These are phyloP conservation scores for Paracorniculantispora psalliotae DNA, from an alignment of 2,329 filamentous ascomycete genomes.

Conservation along the genomic window DNA sequence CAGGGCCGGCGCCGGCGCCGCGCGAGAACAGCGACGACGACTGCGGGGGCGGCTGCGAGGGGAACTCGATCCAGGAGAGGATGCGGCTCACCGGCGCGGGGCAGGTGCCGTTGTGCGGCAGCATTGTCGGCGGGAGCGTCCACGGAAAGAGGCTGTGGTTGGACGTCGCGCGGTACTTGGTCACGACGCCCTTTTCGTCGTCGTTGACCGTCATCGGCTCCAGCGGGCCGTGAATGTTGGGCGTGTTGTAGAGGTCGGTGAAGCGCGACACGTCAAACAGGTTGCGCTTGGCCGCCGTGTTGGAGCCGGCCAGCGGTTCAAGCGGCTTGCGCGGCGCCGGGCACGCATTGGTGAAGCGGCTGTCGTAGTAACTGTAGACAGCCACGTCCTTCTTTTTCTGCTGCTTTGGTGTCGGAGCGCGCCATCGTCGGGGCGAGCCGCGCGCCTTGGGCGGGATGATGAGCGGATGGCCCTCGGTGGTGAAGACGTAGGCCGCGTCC, in stretches of 20 bases:
- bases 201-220: slow-evolving; percentile 39
- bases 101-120: slow-evolving; percentile 75
- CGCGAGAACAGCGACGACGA: slow-evolving; percentile 26
- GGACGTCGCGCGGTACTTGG: slow-evolving; percentile 47
- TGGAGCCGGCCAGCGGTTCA: slow-evolving; percentile 68
- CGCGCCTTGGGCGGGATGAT: slow-evolving; percentile 58
- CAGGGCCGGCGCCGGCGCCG: no score
- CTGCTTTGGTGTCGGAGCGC: slow-evolving; percentile 16
- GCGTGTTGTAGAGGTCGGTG: slow-evolving; percentile 73
- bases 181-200: slow-evolving; percentile 40
- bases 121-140: slow-evolving; percentile 73
- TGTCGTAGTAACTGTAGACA: slow-evolving; percentile 35
- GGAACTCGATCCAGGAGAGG: slow-evolving; percentile 64
- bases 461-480: slow-evolving; percentile 90
- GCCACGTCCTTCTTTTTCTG: slow-evolving; percentile 14
- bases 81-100: slow-evolving; percentile 64
- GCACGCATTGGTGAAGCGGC: slow-evolving; percentile 56
- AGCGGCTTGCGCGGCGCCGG: slow-evolving; percentile 51
- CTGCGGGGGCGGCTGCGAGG: slow-evolving; percentile 36
- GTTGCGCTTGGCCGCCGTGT: slow-evolving; percentile 72
- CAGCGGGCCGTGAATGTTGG: slow-evolving; percentile 51
- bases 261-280: slow-evolving; percentile 86
- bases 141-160: slow-evolving; percentile 90
- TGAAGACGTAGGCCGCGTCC: slow-evolving; percentile 87
- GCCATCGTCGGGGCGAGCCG: neutral